Evolutionary conservation across 148 eudicot genomes (phyloP).

Genomic region (Silene conica): DNA sequence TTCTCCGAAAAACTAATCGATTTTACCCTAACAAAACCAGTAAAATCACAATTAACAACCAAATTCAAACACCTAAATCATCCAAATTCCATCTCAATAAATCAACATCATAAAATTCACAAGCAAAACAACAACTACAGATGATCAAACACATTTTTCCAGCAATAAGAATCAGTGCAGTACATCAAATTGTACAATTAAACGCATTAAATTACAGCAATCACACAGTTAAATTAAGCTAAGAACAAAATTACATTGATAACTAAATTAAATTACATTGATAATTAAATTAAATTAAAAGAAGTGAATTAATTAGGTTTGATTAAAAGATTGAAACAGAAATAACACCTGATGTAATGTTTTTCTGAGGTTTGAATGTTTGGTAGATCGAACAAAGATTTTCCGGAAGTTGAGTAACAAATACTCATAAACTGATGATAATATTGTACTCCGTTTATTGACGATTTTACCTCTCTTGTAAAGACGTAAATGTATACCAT

Average conservation of each 20-base stretch:
- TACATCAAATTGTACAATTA: constrained; percentile 2
- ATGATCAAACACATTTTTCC: neutral
- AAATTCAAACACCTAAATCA: constrained; percentile 3
- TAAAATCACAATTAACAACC: neutral
- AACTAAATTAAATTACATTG: no score
- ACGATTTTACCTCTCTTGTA: constrained; percentile 22
- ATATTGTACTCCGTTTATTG: constrained; percentile 10
- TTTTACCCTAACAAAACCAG: constrained; percentile 1
- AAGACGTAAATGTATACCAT: no score
- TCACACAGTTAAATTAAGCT: constrained; percentile 10
- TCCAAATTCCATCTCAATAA: neutral
- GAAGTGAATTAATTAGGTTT: neutral
- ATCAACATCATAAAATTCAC: neutral
- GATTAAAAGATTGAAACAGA: neutral
- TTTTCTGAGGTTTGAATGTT: neutral
- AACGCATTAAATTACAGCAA: constrained; percentile 10
- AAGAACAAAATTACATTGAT: neutral
- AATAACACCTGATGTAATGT: neutral
- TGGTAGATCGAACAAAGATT: constrained; percentile 19
- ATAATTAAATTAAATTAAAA: no score
- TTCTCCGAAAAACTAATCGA: neutral
- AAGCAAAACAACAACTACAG: neutral
- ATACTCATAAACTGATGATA: neutral
- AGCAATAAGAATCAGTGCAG: neutral
- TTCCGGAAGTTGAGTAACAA: neutral